A percentile compares a stretch with the other conserved stretches of the same genome.
phyloP scores from a whole-genome alignment of 177 flowering plant species.

The Tripterygium wilfordii region DNA sequence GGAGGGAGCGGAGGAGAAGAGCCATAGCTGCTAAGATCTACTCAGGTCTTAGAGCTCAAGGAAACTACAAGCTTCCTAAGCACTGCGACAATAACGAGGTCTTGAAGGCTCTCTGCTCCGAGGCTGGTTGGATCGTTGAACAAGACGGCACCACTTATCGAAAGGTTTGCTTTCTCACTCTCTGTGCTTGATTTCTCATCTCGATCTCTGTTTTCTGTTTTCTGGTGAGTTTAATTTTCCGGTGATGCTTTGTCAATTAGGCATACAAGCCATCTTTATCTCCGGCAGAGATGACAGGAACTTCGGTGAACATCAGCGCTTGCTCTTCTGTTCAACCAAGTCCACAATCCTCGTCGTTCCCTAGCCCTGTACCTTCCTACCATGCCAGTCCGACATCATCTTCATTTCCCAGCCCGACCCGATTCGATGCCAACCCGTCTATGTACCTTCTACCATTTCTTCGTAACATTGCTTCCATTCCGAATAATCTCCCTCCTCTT shows the following conservation, averaged over 20 bases:
- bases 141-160: constrained; percentile 80
- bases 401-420: constrained; percentile 81
- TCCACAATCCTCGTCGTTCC: constrained; percentile 60
- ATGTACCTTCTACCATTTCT: constrained; percentile 68
- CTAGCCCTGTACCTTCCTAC: constrained; percentile 81
- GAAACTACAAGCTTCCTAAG: constrained; percentile 65
- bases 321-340: constrained; percentile 55
- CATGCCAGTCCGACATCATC: constrained; percentile 87
- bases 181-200: not conserved
- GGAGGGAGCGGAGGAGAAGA: constrained; percentile 59
- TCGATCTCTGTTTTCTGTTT: not conserved
- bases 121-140: constrained; percentile 83
- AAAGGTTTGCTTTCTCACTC: constrained; percentile 33
- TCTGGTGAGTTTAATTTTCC: not conserved
- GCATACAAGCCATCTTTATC: constrained; percentile 55
- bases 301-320: constrained; percentile 34
- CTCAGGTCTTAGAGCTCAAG: constrained; percentile 55
- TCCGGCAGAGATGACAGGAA: constrained; percentile 26
- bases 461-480: constrained; percentile 59
- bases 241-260: constrained; percentile 13
- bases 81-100: constrained; percentile 85
- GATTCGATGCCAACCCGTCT: constrained; percentile 53
- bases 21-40: constrained; percentile 71
- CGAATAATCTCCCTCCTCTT: constrained; percentile 69
- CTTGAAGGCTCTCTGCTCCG: constrained; percentile 69